Percentiles rank a stretch among this genome's conserved stretches.
Conservation (phyloP, 164 flowering plant species). For the Vitis cinerea region DNA sequence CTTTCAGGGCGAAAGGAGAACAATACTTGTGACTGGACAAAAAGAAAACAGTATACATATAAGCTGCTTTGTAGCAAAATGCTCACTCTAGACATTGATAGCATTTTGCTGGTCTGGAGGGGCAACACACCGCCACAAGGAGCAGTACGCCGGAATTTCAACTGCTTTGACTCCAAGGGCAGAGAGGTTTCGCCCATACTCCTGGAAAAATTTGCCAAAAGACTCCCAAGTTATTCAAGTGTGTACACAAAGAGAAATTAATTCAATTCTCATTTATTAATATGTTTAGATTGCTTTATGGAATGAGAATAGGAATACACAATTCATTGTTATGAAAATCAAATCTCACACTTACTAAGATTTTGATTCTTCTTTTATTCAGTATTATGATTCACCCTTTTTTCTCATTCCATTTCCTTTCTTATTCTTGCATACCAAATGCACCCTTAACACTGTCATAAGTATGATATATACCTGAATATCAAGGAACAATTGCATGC, state of each 20-base stretch:
- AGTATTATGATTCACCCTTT: no score
- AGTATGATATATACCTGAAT: slow-evolving; percentile 59
- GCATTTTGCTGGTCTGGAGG: slow-evolving; percentile 56
- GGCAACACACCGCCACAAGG: slow-evolving; percentile 92
- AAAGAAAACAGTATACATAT: background rate
- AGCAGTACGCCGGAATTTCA: slow-evolving; percentile 57
- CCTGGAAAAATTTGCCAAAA: slow-evolving; percentile 39
- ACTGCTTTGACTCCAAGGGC: slow-evolving; percentile 69
- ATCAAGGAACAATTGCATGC: slow-evolving; percentile 93
- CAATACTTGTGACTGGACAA: background rate
- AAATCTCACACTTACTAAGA: no score
- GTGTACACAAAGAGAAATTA: no score
- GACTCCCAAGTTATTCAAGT: no score
- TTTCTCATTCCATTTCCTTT: no score
- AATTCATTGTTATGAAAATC: no score
- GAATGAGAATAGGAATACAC: no score
- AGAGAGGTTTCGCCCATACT: slow-evolving; percentile 80
- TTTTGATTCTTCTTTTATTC: no score
- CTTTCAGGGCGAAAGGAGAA: background rate
- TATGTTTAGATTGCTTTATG: no score
- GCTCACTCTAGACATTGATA: slow-evolving; percentile 36
- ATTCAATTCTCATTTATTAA: no score
- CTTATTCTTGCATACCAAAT: no score
- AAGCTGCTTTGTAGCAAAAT: background rate
- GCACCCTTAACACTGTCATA: background rate